phyloP scores from a whole-genome alignment of 2,329 filamentous ascomycete species.

The Colletotrichum sublineola region DNA sequence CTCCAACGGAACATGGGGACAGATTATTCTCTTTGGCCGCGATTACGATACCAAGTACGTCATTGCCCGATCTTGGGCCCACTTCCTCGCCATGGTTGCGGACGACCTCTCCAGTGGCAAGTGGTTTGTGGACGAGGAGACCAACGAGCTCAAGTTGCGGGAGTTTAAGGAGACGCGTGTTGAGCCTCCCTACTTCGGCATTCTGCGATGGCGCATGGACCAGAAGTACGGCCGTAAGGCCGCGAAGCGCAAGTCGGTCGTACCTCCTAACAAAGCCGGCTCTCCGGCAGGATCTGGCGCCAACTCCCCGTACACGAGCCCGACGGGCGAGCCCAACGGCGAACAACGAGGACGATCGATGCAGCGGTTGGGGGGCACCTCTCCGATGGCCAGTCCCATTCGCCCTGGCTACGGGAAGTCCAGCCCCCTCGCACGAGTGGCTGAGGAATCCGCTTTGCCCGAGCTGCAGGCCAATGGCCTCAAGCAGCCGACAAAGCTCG shows the following conservation, averaged over 20 bases:
- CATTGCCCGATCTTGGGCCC: constrained; percentile 89
- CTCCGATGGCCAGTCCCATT: constrained; percentile 74
- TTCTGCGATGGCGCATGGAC: constrained; percentile 93
- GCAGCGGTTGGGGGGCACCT: constrained; percentile 76
- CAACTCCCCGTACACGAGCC: constrained; percentile 72
- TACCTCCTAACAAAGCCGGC: constrained; percentile 55
- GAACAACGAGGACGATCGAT: constrained; percentile 78
- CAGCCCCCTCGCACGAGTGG: constrained; percentile 80
- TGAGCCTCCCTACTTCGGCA: constrained; percentile 94
- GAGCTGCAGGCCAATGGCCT: constrained; percentile 53
- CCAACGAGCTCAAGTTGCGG: constrained; percentile 88
- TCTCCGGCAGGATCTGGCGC: constrained; percentile 64
- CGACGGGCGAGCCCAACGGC: constrained; percentile 66
- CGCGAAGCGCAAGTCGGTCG: constrained; percentile 66
- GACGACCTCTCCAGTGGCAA: constrained; percentile 93
- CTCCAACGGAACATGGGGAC: constrained; percentile 91
- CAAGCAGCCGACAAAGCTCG: constrained; percentile 63
- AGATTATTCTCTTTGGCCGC: constrained; percentile 95
- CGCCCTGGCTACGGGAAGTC: constrained; percentile 73
- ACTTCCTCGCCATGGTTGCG: constrained; percentile 86
- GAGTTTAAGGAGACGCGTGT: constrained; percentile 92
- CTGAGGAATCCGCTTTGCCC: constrained; percentile 71
- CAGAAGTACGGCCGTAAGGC: constrained; percentile 87
- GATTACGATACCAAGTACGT: constrained; percentile 99
- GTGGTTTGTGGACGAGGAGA: constrained; percentile 93